A percentile compares a stretch with the other conserved stretches of the same genome.
Evolutionary conservation across 441 rosid species (phyloP).

Genomic region (Codiaeum variegatum): DNA sequence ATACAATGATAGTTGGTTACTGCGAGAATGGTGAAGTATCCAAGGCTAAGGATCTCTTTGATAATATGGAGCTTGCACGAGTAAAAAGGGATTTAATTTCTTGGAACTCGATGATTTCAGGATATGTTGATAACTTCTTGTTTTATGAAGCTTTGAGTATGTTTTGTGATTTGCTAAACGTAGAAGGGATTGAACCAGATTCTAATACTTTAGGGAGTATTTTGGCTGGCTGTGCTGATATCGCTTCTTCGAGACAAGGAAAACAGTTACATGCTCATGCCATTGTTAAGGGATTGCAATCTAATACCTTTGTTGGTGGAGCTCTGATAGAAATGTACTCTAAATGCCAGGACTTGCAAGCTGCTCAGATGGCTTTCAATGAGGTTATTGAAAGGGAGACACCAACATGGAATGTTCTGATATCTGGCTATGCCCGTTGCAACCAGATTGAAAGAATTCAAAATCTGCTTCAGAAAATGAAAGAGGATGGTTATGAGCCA

Average conservation of each 20-base stretch:
- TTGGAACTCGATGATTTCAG: constrained; percentile 68
- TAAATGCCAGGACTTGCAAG: constrained; percentile 34
- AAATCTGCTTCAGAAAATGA: constrained; percentile 39
- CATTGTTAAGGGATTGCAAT: constrained; percentile 41
- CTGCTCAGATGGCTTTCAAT: constrained; percentile 52
- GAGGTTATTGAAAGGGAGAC: constrained; percentile 41
- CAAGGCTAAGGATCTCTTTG: constrained; percentile 45
- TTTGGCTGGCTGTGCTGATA: constrained; percentile 50
- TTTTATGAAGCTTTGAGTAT: constrained; percentile 38
- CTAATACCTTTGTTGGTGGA: constrained; percentile 59
- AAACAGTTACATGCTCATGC: constrained; percentile 46
- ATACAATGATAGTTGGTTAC: constrained; percentile 59
- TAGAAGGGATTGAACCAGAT: constrained; percentile 37
- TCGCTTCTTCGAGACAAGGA: constrained; percentile 35
- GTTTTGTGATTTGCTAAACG: constrained; percentile 34
- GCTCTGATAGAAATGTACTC: constrained; percentile 62
- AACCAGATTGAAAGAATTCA: constrained; percentile 29
- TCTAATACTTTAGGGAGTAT: constrained; percentile 59
- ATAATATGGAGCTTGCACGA: constrained; percentile 38
- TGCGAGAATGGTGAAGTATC: constrained; percentile 41
- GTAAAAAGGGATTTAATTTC: constrained; percentile 43
- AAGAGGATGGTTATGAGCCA: constrained; percentile 47
- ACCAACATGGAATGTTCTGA: constrained; percentile 55
- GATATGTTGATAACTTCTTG: constrained; percentile 41
- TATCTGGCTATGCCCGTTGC: constrained; percentile 52